Evolutionary conservation across 164 flowering plant species (phyloP).

Genomic region (Annona squamosa): DNA sequence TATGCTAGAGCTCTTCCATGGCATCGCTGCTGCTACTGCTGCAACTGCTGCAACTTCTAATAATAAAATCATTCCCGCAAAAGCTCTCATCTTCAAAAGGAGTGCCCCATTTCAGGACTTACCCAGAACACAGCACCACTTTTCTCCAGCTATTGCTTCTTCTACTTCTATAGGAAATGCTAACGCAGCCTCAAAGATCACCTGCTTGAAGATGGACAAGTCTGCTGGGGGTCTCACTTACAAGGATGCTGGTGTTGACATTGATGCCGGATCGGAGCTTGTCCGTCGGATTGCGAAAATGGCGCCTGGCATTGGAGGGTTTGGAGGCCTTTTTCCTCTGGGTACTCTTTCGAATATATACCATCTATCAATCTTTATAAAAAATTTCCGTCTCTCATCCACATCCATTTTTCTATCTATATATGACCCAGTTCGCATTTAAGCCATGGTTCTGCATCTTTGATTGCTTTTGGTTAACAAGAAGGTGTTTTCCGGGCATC

Average conservation of each 20-base stretch:
- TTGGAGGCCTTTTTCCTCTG: conserved; percentile 85
- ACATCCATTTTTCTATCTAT: too few species aligned
- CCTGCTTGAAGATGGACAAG: neutral
- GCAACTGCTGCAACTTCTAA: neutral
- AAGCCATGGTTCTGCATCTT: neutral
- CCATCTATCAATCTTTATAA: too few species aligned
- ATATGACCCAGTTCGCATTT: too few species aligned
- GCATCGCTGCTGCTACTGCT: neutral
- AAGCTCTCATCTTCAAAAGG: neutral
- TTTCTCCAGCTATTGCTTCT: neutral
- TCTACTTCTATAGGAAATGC: neutral
- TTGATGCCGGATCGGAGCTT: conserved; percentile 93
- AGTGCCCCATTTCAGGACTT: neutral
- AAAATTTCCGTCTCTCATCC: too few species aligned
- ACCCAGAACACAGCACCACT: neutral
- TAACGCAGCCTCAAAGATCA: neutral
- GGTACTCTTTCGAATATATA: conserved; percentile 31
- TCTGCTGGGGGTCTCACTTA: conserved; percentile 47
- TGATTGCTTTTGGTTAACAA: neutral
- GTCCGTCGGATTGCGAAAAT: conserved; percentile 80
- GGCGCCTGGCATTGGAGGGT: conserved; percentile 96
- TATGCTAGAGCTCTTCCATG: neutral
- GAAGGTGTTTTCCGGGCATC: neutral
- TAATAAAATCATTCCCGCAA: neutral
- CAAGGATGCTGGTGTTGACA: conserved; percentile 87